Conservation (phyloP, 306 rosid genomes). For the Hylodesmum podocarpum region DNA sequence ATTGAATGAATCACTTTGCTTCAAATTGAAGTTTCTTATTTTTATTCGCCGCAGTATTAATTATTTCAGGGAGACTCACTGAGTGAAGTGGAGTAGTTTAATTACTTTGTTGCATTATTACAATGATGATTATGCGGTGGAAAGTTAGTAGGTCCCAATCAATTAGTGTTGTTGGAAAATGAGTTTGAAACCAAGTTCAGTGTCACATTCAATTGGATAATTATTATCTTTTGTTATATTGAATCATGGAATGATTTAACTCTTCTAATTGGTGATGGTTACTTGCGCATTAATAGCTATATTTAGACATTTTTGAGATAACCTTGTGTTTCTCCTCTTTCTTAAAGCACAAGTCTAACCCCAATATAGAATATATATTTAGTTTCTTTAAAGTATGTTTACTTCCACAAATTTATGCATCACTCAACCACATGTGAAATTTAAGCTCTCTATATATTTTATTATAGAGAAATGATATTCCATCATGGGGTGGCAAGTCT, state of each 20-base stretch:
- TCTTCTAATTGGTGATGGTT: neutral
- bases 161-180: neutral
- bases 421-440: neutral
- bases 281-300: neutral
- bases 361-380: neutral
- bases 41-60: neutral
- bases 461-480: no score
- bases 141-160: slow-evolving; percentile 11
- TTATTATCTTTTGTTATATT: neutral
- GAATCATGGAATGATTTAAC: slow-evolving; percentile 4
- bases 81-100: neutral
- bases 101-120: neutral
- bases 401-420: neutral
- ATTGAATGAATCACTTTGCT: slow-evolving; percentile 31
- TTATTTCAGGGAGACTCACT: neutral
- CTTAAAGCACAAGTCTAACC: neutral
- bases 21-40: slow-evolving; percentile 33
- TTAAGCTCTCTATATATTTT: neutral
- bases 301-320: neutral
- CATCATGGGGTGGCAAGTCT: neutral
- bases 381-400: neutral
- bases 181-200: neutral
- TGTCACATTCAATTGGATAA: slow-evolving; percentile 10
- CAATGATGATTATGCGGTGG: slow-evolving; percentile 9
- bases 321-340: neutral